A percentile compares a stretch with the other conserved stretches of the same genome.
phyloP scores from a whole-genome alignment of 1,284 basidiomycete genomes.

The Puccinia polysora region DNA sequence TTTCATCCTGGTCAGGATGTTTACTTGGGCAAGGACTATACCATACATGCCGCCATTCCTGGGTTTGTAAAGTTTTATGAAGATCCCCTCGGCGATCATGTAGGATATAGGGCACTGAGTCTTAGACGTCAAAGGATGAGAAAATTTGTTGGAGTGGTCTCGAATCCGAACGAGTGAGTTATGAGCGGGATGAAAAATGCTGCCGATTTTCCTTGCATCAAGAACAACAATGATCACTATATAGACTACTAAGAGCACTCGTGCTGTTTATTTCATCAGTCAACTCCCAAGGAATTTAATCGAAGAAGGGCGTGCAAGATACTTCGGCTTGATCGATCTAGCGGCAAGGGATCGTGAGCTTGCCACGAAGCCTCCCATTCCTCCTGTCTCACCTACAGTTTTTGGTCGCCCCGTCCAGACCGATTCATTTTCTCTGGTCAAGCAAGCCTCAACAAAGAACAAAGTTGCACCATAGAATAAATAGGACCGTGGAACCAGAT shows the following conservation, averaged over 20 bases:
- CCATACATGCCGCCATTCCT: conserved; percentile 77
- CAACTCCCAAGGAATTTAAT: conserved; percentile 31
- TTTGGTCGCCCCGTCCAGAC: conserved; percentile 17
- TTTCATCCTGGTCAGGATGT: conserved; percentile 90
- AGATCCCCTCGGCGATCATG: conserved; percentile 23
- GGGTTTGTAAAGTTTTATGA: conserved; percentile 86
- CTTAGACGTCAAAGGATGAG: conserved; percentile 32
- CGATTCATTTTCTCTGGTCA: conserved; percentile 7
- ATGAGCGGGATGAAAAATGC: not conserved
- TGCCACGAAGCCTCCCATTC: conserved; percentile 5
- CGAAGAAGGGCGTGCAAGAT: conserved; percentile 24
- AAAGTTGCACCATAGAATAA: too few relatives aligned
- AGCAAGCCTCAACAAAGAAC: not conserved
- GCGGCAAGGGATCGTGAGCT: conserved; percentile 16
- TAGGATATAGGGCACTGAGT: conserved; percentile 40
- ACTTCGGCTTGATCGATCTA: conserved; percentile 37
- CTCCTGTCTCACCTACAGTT: conserved; percentile 7
- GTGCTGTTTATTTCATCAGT: not conserved
- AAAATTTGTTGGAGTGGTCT: conserved; percentile 40
- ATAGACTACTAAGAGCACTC: not conserved
- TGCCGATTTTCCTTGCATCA: too few relatives aligned
- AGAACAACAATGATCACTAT: not conserved
- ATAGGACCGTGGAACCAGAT: too few relatives aligned
- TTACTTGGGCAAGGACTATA: conserved; percentile 80
- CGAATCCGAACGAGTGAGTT: conserved; percentile 25